phyloP scores from a whole-genome alignment of 306 rosid genomes.

The Crataegus laevigata region DNA sequence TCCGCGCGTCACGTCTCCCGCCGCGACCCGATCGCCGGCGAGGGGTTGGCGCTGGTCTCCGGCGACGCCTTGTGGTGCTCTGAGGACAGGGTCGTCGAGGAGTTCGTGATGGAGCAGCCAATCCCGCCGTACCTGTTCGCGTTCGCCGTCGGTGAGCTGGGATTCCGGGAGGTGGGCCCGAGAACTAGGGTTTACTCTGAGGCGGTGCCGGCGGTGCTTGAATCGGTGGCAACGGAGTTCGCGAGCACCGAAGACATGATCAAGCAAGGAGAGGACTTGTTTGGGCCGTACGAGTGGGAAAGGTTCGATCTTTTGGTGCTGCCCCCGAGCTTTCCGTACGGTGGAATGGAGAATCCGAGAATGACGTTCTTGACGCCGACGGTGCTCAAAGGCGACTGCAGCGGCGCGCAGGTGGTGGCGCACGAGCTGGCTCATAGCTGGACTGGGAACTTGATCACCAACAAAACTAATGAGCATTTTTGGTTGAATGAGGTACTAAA shows the following conservation, averaged over 20 bases:
- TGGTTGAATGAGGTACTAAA: conserved; percentile 86
- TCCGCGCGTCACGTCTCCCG: conserved; percentile 50
- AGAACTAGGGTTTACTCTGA: conserved; percentile 85
- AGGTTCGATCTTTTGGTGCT: conserved; percentile 79
- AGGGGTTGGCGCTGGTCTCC: conserved; percentile 27
- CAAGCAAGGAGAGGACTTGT: conserved; percentile 67
- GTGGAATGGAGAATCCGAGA: conserved; percentile 96
- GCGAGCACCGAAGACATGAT: conserved; percentile 79
- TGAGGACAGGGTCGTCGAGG: conserved; percentile 69
- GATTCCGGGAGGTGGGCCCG: conserved; percentile 71
- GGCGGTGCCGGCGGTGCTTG: conserved; percentile 42
- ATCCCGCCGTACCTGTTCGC: conserved; percentile 92
- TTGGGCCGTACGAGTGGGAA: conserved; percentile 79
- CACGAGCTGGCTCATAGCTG: conserved; percentile 97
- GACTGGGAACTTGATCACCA: conserved; percentile 95
- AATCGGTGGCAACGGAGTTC: conserved; percentile 68
- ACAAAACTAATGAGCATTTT: conserved; percentile 82
- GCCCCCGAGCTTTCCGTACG: conserved; percentile 92
- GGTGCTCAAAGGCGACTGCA: conserved; percentile 78
- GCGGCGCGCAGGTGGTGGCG: conserved; percentile 87
- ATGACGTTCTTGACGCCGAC: conserved; percentile 91
- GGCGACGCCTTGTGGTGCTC: conserved; percentile 46
- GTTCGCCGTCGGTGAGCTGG: conserved; percentile 73
- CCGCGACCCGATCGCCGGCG: conserved; percentile 34
- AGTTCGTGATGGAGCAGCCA: conserved; percentile 82